Evolutionary conservation across 345 rosid genomes (phyloP).

Genomic region (Fremontodendron californicum): DNA sequence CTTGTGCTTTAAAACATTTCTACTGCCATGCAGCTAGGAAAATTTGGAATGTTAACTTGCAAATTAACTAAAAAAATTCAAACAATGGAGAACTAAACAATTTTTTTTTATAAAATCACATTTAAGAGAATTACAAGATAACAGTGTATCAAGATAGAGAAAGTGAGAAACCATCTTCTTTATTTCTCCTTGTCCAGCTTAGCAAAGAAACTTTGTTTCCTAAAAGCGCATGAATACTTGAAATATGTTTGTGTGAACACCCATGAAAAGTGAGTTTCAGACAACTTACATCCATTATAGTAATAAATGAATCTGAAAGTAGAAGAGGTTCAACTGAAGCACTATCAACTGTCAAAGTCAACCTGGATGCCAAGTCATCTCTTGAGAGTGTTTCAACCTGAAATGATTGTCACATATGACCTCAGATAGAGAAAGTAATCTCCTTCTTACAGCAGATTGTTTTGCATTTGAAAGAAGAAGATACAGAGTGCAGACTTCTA

Average conservation of each 20-base stretch:
- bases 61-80: neutral
- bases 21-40: neutral
- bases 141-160: neutral
- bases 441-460: neutral
- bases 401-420: constrained; percentile 17
- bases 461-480: neutral
- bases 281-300: constrained; percentile 90
- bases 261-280: constrained; percentile 9
- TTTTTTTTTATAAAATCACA: neutral
- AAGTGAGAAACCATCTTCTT: neutral
- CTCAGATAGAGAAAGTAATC: constrained; percentile 8
- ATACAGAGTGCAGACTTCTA: neutral
- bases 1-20: neutral
- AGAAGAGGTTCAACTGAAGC: constrained; percentile 82
- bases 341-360: constrained; percentile 79
- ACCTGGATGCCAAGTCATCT: constrained; percentile 93
- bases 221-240: neutral
- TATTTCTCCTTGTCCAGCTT: neutral
- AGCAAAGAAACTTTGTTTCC: neutral
- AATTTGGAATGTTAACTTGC: neutral
- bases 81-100: neutral
- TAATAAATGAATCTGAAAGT: constrained; percentile 76
- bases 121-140: neutral
- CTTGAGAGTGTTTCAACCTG: constrained; percentile 93
- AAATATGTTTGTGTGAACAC: neutral